Conservation (phyloP, 257 asterid genomes). For the Solanum pennellii region DNA sequence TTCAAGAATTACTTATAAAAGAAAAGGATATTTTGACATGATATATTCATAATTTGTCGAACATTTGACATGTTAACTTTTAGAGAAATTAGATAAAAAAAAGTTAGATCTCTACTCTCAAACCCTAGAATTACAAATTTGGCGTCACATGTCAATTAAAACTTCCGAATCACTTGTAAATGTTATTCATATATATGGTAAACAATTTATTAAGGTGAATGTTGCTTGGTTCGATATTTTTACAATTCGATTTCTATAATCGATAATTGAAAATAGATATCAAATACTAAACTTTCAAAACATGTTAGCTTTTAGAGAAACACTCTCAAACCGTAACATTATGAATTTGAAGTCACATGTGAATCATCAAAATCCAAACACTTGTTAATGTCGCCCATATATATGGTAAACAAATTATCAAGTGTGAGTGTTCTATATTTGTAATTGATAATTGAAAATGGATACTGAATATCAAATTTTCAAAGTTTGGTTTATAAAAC, state of each 20-base stretch:
- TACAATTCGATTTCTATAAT: not conserved
- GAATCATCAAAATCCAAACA: not conserved
- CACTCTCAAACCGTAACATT: not conserved
- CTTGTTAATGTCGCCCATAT: not conserved
- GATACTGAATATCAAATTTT: not conserved
- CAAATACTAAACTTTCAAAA: not conserved
- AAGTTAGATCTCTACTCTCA: not conserved
- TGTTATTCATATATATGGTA: not conserved
- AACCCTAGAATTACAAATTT: not conserved
- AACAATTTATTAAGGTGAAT: not conserved
- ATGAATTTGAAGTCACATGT: not conserved
- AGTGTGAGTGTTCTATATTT: not conserved
- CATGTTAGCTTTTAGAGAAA: not conserved
- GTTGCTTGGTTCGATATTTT: not conserved
- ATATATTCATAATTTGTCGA: not conserved
- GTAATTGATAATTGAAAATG: not conserved
- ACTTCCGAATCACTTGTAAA: not conserved
- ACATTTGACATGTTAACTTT: not conserved
- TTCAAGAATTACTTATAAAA: not conserved
- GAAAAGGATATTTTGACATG: not conserved
- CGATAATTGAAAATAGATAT: not conserved
- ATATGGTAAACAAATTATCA: not conserved
- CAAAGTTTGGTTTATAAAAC: not conserved
- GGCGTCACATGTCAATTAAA: not conserved
- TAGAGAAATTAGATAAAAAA: not conserved